Evolutionary conservation across 306 rosid species (phyloP).

Genomic region (Quercus engelmannii): DNA sequence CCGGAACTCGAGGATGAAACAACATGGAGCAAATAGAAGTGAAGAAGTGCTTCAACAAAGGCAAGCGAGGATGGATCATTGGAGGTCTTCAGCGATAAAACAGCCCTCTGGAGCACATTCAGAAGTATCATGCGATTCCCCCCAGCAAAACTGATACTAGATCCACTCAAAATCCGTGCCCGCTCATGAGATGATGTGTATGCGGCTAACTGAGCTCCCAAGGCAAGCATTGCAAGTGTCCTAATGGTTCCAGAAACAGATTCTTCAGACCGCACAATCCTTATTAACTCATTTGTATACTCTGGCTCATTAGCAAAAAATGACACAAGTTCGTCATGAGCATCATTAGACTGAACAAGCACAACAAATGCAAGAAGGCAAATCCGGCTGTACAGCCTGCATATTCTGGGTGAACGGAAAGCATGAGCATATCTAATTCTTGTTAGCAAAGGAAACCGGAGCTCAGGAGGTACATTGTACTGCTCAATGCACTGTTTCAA

Average conservation of each 20-base stretch:
- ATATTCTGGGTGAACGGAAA: conserved; percentile 72
- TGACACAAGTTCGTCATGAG: conserved; percentile 87
- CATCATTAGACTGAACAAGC: conserved; percentile 90
- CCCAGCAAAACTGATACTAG: conserved; percentile 87
- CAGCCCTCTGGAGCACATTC: conserved; percentile 93
- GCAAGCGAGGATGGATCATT: conserved; percentile 86
- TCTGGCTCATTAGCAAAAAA: conserved; percentile 96
- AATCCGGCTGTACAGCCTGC: conserved; percentile 80
- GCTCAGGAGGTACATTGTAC: conserved; percentile 66
- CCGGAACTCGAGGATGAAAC: conserved; percentile 93
- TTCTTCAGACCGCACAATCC: conserved; percentile 88
- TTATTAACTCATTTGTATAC: conserved; percentile 86
- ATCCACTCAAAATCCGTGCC: conserved; percentile 85
- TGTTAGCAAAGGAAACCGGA: conserved; percentile 78
- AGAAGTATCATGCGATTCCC: conserved; percentile 91
- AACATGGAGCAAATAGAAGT: conserved; percentile 91
- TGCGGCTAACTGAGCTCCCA: conserved; percentile 98
- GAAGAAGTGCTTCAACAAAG: conserved; percentile 97
- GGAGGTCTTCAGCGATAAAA: conserved; percentile 71
- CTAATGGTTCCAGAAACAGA: conserved; percentile 78
- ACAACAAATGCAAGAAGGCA: conserved; percentile 95
- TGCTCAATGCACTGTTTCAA: conserved; percentile 79
- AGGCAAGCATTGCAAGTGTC: conserved; percentile 94
- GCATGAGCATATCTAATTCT: conserved; percentile 93
- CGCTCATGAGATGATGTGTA: conserved; percentile 94